Base-by-base conservation (phyloP, 2,329 filamentous ascomycete species). In the Fusarium brevicatenulatum region DNA sequence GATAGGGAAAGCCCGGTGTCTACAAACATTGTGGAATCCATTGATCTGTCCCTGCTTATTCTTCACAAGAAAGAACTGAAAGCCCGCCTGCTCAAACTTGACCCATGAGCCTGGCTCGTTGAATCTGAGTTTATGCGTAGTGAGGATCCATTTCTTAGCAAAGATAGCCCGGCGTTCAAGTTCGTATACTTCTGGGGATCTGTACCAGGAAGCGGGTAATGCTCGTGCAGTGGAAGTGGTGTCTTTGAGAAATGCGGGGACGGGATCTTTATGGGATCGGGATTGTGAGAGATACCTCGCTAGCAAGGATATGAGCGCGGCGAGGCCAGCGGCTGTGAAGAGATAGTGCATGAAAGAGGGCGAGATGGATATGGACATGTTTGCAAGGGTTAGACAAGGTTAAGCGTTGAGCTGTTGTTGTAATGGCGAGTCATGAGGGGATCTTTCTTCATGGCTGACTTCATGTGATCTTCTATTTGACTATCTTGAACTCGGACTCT, bases 11-110 rank as follows among this genome's bases (percentile, higher is more conserved):
- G 89, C 89, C 15, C 89, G 82, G 74, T 91, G 89, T 3, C 89
- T 81, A 79, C 89, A 91, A 18, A 90, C 81, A 73, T 90, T 90
- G 80, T 90, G 89, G 75, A 91, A 90, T 11, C 85, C 88, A 54
- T 87, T 85, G 76, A 90, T 85, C 4, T 84, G 82, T 13, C 84
- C 85, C 8, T 85, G 78, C 18, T 85, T 83, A 72, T 89, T 86
- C 25, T 79, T 80, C 49, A 84, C 80, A 5, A 90, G 78, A 70
- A 90, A 80, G 77, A 91, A 87, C 18, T 86, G 81, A 79, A 86
- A 90, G 2, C 85, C 87, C 2, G 88, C 87, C 11, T 89, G 78
- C 8, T 86, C 82, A 61, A 85, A 90, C 16, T 85, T 83, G 30
- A 89, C 81, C 76, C 85, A 91, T 68, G 90, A 86, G 9, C 89